Evolutionary conservation across 148 eudicot genomes (phyloP).

Genomic region (Rhododendron vialii): DNA sequence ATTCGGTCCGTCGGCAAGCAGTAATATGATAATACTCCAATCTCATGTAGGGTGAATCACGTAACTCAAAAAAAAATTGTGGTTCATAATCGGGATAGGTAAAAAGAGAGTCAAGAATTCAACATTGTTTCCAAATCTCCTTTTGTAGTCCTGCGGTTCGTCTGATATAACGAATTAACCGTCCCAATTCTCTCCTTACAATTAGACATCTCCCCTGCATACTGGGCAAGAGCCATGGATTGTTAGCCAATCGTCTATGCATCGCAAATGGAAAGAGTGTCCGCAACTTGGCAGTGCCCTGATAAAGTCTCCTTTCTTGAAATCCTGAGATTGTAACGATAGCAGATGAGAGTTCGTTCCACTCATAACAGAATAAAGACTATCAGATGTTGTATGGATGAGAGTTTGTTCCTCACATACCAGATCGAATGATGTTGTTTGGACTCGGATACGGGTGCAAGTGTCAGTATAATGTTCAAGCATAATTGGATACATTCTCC

Average conservation of each 20-base stretch:
- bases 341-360: not conserved
- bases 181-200: not conserved
- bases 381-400: not conserved
- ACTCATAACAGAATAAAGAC: not conserved
- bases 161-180: not conserved
- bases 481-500: not conserved
- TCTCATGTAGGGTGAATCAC: not conserved
- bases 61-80: not conserved
- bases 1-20: not conserved
- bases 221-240: conserved; percentile 43
- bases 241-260: conserved; percentile 45
- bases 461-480: not conserved
- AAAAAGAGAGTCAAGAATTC: not conserved
- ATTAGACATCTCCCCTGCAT: conserved; percentile 33
- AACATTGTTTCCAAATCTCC: not conserved
- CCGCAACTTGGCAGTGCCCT: conserved; percentile 33
- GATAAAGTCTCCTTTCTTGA: conserved; percentile 29
- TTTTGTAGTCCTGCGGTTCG: not conserved
- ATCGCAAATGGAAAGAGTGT: conserved; percentile 33
- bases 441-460: not conserved
- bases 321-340: conserved; percentile 15
- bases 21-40: not conserved
- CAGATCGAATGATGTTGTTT: not conserved
- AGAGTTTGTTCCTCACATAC: too few species aligned
- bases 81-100: not conserved